Evolutionary conservation across 192 early-diverging fungal genomes (phyloP), one percentile per base, ranked within the genome.

Genomic region (Coemansia asiatica): DNA sequence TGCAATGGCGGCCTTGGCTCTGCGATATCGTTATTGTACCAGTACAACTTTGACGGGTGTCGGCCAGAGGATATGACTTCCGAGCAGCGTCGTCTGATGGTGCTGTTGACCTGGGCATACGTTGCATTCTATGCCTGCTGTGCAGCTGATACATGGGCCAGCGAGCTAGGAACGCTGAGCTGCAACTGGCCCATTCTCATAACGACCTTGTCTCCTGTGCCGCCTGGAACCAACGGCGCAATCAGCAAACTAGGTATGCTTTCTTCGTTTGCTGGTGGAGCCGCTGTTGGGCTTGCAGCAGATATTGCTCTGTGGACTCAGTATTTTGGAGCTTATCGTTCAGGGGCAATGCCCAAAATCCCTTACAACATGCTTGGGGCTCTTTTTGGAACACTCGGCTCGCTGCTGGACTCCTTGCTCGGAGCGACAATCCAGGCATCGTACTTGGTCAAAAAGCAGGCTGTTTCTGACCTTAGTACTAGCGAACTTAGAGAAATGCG

Each of bases 181-280:
- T 83, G 83, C 26, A 66, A 72, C 27, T 87, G 84, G 83, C 95
- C 95, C 13, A 71, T 84, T 22, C 79, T 98, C 12, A 94, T 98
- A 46, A 98, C 95, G 6, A 89, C 89, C 0, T 68, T 89, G 28
- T 81, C 84, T 46, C 65, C 79, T 29, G 95, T 96, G 7, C 95
- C 95, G 12, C 89, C 90, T 26, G 95, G 95, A 2, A 95, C 94
- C 15, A 97, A 97, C 76, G 95, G 95, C 12, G 95, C 89, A 2
- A 74, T 96, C 10, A 88, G 87, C 16, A 72, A 77, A 18, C 63
- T 94, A 28, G 94, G 94, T 13, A 48, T 92, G n/a, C 70, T 77
- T 0, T 90, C 94, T 16, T 94, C 92, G 15, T 61, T 94, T 50
- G 84, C 75, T 8, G 93, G 94, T 22, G 94, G 93, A 26, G 60